Percentiles rank a stretch among this genome's conserved stretches.
Evolutionary conservation across 305 asterid species (phyloP).

Genomic region (Fraxinus velutina): DNA sequence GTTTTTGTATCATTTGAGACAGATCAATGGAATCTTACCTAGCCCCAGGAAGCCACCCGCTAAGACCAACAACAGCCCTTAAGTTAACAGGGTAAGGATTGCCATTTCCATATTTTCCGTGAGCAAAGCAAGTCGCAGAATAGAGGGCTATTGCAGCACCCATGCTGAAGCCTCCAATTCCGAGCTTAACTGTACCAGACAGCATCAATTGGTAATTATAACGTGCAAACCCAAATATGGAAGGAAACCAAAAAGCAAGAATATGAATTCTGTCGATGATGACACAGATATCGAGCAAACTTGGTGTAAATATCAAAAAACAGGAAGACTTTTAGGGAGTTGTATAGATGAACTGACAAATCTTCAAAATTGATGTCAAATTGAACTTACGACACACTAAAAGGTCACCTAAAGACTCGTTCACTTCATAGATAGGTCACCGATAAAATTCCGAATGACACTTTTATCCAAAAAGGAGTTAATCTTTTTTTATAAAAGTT

Average conservation of each 20-base stretch:
- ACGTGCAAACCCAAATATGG: not conserved
- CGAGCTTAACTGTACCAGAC: slow-evolving; percentile 65
- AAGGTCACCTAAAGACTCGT: not conserved
- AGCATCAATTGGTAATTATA: not conserved
- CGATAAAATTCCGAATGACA: not conserved
- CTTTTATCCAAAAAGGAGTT: not conserved
- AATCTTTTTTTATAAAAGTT: not conserved
- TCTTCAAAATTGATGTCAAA: not conserved
- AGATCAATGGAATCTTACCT: slow-evolving; percentile 61
- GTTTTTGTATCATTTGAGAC: not conserved
- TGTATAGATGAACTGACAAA: not conserved
- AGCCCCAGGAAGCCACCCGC: slow-evolving; percentile 95
- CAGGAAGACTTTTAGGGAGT: not conserved
- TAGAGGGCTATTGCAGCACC: slow-evolving; percentile 89
- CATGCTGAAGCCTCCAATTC: slow-evolving; percentile 94
- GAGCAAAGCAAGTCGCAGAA: slow-evolving; percentile 86
- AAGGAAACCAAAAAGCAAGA: not conserved
- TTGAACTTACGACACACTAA: not conserved
- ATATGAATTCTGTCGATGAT: not conserved
- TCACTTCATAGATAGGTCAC: not conserved
- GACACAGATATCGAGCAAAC: slow-evolving; percentile 3
- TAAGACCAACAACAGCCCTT: slow-evolving; percentile 70
- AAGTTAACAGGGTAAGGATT: slow-evolving; percentile 69
- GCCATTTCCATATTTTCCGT: slow-evolving; percentile 78
- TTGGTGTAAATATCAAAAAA: not conserved